These are phyloP conservation scores for Leccinum broughii DNA, from an alignment of 768 basidiomycete genomes.

Conservation along the genomic window DNA sequence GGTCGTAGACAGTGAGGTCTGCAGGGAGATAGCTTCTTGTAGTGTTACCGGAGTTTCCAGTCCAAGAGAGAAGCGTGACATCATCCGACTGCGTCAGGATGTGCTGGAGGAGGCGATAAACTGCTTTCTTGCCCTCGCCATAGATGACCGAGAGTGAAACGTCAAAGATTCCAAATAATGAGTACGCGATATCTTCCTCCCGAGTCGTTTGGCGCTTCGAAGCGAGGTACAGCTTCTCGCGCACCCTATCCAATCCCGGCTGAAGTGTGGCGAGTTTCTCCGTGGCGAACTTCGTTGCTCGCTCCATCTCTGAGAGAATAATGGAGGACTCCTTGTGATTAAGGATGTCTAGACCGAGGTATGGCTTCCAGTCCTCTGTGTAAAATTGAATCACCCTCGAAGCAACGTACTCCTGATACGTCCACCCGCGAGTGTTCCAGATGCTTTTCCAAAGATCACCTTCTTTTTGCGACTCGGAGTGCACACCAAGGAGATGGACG, in stretches of 20 bases:
- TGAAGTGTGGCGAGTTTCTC: not conserved
- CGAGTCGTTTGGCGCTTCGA: not conserved
- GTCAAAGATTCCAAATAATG: not conserved
- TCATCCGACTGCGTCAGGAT: not conserved
- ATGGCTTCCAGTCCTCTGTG: too few relatives aligned
- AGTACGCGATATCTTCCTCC: not conserved
- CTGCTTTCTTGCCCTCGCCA: not conserved
- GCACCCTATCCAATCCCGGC: not conserved
- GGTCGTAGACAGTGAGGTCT: too few relatives aligned
- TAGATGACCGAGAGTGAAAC: not conserved
- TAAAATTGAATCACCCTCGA: too few relatives aligned
- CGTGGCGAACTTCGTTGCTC: not conserved
- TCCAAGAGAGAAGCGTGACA: not conserved
- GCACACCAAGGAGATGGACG: too few relatives aligned
- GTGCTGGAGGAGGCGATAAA: not conserved
- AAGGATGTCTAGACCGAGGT: too few relatives aligned
- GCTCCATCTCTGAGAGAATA: not conserved
- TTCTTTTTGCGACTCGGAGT: too few relatives aligned
- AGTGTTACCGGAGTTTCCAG: too few relatives aligned
- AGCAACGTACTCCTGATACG: too few relatives aligned
- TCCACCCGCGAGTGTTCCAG: too few relatives aligned
- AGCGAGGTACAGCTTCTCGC: not conserved
- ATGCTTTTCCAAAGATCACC: too few relatives aligned
- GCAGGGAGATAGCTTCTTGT: too few relatives aligned
- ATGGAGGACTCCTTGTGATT: not conserved